Evolutionary conservation across 2,329 filamentous ascomycete genomes (phyloP).

Genomic region (Clonostachys byssicola): DNA sequence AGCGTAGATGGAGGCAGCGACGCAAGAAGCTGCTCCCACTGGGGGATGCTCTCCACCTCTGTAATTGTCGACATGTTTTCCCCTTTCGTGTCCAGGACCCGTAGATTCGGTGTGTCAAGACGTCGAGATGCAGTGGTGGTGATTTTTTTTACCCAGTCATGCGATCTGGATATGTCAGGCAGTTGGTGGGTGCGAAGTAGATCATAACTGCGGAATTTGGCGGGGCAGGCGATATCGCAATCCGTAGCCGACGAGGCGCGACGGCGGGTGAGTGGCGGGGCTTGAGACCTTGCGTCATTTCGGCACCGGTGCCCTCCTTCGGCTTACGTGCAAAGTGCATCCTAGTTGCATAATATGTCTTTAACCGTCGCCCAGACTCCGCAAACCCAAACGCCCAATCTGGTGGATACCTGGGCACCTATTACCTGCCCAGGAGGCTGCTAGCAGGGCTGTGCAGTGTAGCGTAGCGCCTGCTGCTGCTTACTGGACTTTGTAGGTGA

Average conservation of each 20-base stretch:
- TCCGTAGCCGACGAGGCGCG: too few species aligned
- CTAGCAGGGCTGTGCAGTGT: too few species aligned
- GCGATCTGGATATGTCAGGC: neutral
- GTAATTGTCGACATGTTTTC: constrained; percentile 67
- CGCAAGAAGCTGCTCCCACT: constrained; percentile 67
- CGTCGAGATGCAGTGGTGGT: neutral
- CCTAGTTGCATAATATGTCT: too few species aligned
- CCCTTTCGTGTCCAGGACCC: neutral
- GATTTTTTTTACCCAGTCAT: neutral
- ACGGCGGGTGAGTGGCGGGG: neutral
- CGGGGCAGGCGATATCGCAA: neutral
- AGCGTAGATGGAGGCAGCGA: constrained; percentile 67
- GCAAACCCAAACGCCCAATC: too few species aligned
- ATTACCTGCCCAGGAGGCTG: too few species aligned
- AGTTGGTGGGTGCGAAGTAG: too few species aligned
- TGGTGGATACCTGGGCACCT: too few species aligned
- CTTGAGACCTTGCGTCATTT: constrained; percentile 3
- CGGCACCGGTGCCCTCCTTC: neutral
- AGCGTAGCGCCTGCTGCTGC: too few species aligned
- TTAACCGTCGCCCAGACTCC: too few species aligned
- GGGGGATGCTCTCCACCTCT: constrained; percentile 69
- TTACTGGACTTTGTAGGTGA: too few species aligned
- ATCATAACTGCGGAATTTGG: constrained; percentile 1
- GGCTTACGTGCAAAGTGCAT: too few species aligned
- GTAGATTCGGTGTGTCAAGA: neutral